Evolutionary conservation across 495 filamentous ascomycete genomes (phyloP).

Genomic region (Neurospora sp.): DNA sequence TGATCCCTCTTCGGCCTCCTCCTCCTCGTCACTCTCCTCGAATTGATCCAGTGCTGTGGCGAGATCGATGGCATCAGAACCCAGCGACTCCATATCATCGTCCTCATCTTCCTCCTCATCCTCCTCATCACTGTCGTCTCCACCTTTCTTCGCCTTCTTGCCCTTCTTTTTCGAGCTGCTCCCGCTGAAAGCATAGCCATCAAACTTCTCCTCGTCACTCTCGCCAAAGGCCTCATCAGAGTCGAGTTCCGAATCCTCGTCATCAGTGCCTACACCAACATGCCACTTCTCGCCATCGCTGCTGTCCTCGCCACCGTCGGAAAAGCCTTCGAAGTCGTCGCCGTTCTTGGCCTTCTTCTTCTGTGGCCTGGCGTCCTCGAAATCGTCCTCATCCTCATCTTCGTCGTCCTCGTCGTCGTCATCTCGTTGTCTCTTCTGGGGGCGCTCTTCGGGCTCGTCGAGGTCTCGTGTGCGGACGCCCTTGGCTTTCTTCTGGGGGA

Average conservation of each 20-base stretch:
- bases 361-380: slow-evolving; percentile 30
- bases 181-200: slow-evolving; percentile 62
- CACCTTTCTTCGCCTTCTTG: slow-evolving; percentile 18
- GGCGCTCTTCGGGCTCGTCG: slow-evolving; percentile 23
- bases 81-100: slow-evolving; percentile 43
- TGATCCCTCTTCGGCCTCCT: slow-evolving; percentile 23
- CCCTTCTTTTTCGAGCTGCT: slow-evolving; percentile 45
- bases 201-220: slow-evolving; percentile 76
- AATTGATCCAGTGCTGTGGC: slow-evolving; percentile 71
- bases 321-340: slow-evolving; percentile 28
- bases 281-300: slow-evolving; percentile 86
- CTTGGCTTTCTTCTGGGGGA: slow-evolving; percentile 23
- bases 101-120: slow-evolving; percentile 52
- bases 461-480: slow-evolving; percentile 35
- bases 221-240: slow-evolving; percentile 89
- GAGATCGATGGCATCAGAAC: slow-evolving; percentile 79
- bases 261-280: slow-evolving; percentile 57
- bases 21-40: slow-evolving; percentile 35
- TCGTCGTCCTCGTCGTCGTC: slow-evolving; percentile 46
- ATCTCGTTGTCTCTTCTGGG: slow-evolving; percentile 29
- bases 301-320: slow-evolving; percentile 51
- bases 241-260: slow-evolving; percentile 77
- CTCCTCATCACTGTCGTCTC: slow-evolving; percentile 43
- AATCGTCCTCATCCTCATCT: slow-evolving; percentile 43
- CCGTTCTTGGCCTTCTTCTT: slow-evolving; percentile 32